A percentile compares a stretch with the other conserved stretches of the same genome.
phyloP scores from a whole-genome alignment of 192 early-diverging fungal genomes.

The Umbelopsis ramanniana region DNA sequence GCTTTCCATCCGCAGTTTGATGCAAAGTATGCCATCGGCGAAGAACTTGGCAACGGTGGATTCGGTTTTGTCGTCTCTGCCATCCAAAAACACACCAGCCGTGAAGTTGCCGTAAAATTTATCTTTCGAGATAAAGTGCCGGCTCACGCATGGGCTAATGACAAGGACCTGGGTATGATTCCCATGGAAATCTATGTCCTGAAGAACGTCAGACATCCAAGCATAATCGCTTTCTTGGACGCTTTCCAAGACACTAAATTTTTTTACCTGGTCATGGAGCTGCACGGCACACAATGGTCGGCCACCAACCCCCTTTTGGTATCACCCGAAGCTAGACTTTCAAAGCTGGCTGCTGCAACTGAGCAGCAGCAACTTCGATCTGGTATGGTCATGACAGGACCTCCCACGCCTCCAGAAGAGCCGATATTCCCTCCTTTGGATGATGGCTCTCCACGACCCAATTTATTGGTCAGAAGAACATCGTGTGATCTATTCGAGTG shows the following conservation, averaged over 20 bases:
- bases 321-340: conserved; percentile 6
- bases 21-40: conserved; percentile 48
- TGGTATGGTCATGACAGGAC: neutral
- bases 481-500: conserved; percentile 74
- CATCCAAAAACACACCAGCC: conserved; percentile 49
- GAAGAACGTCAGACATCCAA: conserved; percentile 59
- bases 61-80: conserved; percentile 80
- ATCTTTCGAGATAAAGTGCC: conserved; percentile 63
- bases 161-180: conserved; percentile 54
- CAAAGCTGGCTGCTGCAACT: conserved; percentile 18
- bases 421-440: conserved; percentile 17
- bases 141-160: conserved; percentile 54
- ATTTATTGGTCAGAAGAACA: conserved; percentile 47
- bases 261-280: conserved; percentile 69
- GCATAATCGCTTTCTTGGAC: conserved; percentile 59
- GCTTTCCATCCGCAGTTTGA: conserved; percentile 52
- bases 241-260: conserved; percentile 57
- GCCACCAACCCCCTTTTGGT: conserved; percentile 35
- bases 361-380: conserved; percentile 5
- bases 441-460: conserved; percentile 40
- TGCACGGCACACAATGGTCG: conserved; percentile 66
- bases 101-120: conserved; percentile 71
- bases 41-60: conserved; percentile 76
- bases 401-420: conserved; percentile 11
- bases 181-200: conserved; percentile 69